Evolutionary conservation across 208 protist species (phyloP).

Genomic region (Trichomonas vaginalis): DNA sequence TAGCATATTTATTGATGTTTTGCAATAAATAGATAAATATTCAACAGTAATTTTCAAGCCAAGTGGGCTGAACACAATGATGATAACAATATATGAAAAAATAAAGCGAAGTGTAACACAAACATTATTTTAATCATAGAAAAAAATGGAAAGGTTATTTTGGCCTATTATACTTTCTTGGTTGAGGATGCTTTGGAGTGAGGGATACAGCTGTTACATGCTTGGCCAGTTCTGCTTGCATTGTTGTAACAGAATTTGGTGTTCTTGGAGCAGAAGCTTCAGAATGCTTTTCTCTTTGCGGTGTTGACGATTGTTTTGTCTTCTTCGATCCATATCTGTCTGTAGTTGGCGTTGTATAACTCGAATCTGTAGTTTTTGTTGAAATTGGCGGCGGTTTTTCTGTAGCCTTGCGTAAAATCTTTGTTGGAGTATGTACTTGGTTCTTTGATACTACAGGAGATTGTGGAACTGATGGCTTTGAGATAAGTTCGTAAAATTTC

Average conservation of each 20-base stretch:
- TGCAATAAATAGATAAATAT: no score
- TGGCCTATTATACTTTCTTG: not conserved
- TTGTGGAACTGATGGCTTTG: not conserved
- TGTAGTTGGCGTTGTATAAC: not conserved
- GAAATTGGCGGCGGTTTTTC: not conserved
- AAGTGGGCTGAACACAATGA: no score
- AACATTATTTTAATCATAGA: no score
- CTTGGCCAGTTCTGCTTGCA: not conserved
- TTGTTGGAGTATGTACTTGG: not conserved
- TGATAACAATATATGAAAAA: no score
- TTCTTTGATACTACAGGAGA: not conserved
- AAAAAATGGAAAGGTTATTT: no score
- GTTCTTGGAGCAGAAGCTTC: not conserved
- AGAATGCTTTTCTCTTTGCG: not conserved
- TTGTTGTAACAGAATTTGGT: not conserved
- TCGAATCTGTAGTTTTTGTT: not conserved
- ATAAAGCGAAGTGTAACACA: no score
- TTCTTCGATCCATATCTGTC: not conserved
- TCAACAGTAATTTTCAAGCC: no score
- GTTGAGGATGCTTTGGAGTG: not conserved
- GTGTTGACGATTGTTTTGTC: not conserved
- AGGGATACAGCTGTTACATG: not conserved
- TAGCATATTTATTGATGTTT: no score
- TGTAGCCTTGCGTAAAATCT: not conserved
- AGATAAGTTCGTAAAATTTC: conserved; percentile 18